Base-by-base conservation (phyloP, 179 eudicot species). In the Vitellaria paradoxa region DNA sequence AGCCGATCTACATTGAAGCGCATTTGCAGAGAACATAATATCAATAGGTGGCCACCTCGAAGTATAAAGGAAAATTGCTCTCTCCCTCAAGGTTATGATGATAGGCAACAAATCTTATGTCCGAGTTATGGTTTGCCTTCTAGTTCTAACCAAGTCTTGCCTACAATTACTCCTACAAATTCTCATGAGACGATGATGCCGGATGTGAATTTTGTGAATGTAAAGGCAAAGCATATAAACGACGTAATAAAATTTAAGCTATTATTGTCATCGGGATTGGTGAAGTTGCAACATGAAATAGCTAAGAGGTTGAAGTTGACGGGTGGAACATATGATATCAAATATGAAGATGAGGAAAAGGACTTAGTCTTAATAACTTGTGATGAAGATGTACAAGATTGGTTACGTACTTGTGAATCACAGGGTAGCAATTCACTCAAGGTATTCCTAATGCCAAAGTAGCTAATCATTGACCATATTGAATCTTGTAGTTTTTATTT, bases 141-240 rank as follows among this genome's bases (percentile, higher is more conserved):
- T 42, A 42, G 45, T 42, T 42, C 5, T 42, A 42, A 42, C 45
- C 45, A 42, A 42, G 45, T 42, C 45, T 42, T 42, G 45, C 45
- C 45, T 42, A 42, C 45, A 42, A 42, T 42, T 42, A 5, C 45
- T 42, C 45, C 45, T 5, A 42, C 45, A 42, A 42, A 42, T 42
- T 42, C 45, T 5, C 45, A 42, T 42, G 45, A 42, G 1, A 42
- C 45, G 3, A 42, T 42, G 45, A 42, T 42, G 45, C 45, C 45
- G 45, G 45, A 42, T 50, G 55, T 50, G 10, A 12, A 12, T 50
- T 50, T 12, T 2, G 69, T 86, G 23, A 88, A 79, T 65, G 81
- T 88, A 63, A 90, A 90, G 82, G 93, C 87, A 17, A 80, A 82
- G 30, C 84, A 65, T 74, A 81, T 80, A 52, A 88, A 81, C 50